These are phyloP conservation scores for Hibiscus syriacus DNA, from an alignment of 345 rosid genomes.

Conservation along the genomic window DNA sequence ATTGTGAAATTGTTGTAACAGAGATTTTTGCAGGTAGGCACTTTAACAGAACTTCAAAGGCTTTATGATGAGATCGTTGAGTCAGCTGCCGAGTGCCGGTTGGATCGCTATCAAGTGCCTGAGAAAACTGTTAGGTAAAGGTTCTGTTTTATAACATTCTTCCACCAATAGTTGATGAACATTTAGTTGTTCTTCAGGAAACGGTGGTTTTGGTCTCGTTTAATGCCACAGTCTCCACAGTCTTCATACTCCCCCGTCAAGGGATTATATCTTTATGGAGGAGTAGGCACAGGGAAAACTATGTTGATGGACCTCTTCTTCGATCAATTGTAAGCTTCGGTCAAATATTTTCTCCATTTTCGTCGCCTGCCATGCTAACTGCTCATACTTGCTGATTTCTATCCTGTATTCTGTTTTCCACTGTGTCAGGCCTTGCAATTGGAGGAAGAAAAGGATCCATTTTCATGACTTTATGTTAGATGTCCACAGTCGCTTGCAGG, in stretches of 20 bases:
- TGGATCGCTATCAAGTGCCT: slow-evolving; percentile 88
- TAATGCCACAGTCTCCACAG: slow-evolving; percentile 46
- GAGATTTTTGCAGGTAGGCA: slow-evolving; percentile 46
- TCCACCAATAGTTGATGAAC: slow-evolving; percentile 2
- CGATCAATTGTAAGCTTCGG: slow-evolving; percentile 60
- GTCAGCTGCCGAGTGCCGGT: slow-evolving; percentile 68
- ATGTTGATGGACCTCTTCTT: slow-evolving; percentile 98
- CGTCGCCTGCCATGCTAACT: background rate
- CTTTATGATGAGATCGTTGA: slow-evolving; percentile 76
- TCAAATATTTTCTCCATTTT: background rate
- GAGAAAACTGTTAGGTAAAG: slow-evolving; percentile 66
- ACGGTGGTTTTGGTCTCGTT: slow-evolving; percentile 93
- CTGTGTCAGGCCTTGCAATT: slow-evolving; percentile 63
- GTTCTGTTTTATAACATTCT: slow-evolving; percentile 8
- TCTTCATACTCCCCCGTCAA: slow-evolving; percentile 67
- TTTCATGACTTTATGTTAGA: slow-evolving; percentile 98
- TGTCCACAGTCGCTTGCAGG: slow-evolving; percentile 90
- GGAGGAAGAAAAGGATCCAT: slow-evolving; percentile 97
- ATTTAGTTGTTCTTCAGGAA: slow-evolving; percentile 40
- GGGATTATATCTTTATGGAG: slow-evolving; percentile 92
- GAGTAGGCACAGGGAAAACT: slow-evolving; percentile 98
- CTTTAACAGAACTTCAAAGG: slow-evolving; percentile 83
- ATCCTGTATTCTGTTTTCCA: slow-evolving; percentile 5
- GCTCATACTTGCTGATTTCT: background rate
- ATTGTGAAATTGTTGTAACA: slow-evolving; percentile 12